Percentiles rank a stretch among this genome's conserved stretches.
phyloP scores from a whole-genome alignment of 2,329 filamentous ascomycete species.

The Fusarium guadeloupense region DNA sequence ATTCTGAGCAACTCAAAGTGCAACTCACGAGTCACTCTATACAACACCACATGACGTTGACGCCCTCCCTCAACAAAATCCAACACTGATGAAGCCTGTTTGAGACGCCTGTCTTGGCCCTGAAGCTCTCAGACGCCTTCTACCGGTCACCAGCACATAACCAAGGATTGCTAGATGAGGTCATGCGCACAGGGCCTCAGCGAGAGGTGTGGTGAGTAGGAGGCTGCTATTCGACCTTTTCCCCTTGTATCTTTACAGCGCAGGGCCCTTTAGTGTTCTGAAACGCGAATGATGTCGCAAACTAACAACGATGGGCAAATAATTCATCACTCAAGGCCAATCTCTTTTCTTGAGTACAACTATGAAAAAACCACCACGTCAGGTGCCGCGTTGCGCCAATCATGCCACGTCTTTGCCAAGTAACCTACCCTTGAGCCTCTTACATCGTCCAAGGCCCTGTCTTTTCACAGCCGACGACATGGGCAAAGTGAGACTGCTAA shows the following conservation, averaged over 20 bases:
- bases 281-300: constrained; percentile 38
- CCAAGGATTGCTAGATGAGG: constrained; percentile 34
- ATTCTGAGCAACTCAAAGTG: constrained; percentile 15
- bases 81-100: constrained; percentile 34
- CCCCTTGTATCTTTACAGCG: too few relatives aligned
- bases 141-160: constrained; percentile 15
- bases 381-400: constrained; percentile 10
- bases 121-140: constrained; percentile 26
- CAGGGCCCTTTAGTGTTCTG: constrained; percentile 17
- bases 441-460: constrained; percentile 30
- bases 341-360: neutral
- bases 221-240: constrained; percentile 29
- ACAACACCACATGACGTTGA: constrained; percentile 36
- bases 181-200: constrained; percentile 36
- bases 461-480: neutral
- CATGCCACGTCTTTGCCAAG: constrained; percentile 25
- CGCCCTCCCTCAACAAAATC: constrained; percentile 21
- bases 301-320: constrained; percentile 3
- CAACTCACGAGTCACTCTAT: constrained; percentile 19
- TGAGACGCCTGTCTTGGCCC: constrained; percentile 15
- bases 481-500: neutral
- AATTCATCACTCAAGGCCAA: neutral
- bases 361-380: neutral
- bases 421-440: constrained; percentile 25
- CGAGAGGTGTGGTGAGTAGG: constrained; percentile 23